These are phyloP conservation scores for Periglandula ipomoeae DNA, from an alignment of 2,329 filamentous ascomycete species.

Conservation along the genomic window DNA sequence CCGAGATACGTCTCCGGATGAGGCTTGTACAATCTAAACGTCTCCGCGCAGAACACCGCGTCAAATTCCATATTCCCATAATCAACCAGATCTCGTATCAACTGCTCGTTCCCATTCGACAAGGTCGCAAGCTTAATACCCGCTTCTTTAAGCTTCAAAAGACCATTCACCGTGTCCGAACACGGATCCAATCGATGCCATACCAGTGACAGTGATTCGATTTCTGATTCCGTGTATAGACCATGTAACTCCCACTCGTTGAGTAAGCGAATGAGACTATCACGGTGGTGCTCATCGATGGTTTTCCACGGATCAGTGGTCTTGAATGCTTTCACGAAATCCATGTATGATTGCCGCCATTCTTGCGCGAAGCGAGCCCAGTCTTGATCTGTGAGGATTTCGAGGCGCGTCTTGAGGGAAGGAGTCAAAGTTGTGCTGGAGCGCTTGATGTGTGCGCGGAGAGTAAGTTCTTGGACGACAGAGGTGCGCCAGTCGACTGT, in stretches of 20 bases:
- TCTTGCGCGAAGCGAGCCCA: constrained; percentile 59
- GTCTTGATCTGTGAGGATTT: constrained; percentile 42
- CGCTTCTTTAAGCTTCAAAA: constrained; percentile 41
- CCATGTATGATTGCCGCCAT: constrained; percentile 57
- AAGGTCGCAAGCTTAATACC: constrained; percentile 53
- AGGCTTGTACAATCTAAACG: constrained; percentile 70
- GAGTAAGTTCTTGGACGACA: constrained; percentile 49
- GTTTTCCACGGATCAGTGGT: constrained; percentile 50
- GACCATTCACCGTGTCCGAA: constrained; percentile 50
- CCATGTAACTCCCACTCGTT: constrained; percentile 42
- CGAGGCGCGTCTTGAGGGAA: constrained; percentile 36
- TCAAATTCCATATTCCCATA: constrained; percentile 54
- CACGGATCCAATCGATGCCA: constrained; percentile 70
- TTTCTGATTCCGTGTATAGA: constrained; percentile 53
- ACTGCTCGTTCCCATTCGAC: constrained; percentile 61
- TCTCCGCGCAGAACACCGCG: constrained; percentile 55
- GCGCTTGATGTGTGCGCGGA: constrained; percentile 37
- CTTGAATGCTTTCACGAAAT: constrained; percentile 48
- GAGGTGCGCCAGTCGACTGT: constrained; percentile 69
- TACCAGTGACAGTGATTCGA: constrained; percentile 52
- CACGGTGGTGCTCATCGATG: constrained; percentile 62
- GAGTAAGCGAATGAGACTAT: constrained; percentile 52
- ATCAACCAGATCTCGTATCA: constrained; percentile 56
- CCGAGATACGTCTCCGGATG: constrained; percentile 58
- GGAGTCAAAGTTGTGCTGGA: constrained; percentile 40